Evolutionary conservation across 176 grass and related monocot genomes (phyloP).

Genomic region (Triticum monococcum): DNA sequence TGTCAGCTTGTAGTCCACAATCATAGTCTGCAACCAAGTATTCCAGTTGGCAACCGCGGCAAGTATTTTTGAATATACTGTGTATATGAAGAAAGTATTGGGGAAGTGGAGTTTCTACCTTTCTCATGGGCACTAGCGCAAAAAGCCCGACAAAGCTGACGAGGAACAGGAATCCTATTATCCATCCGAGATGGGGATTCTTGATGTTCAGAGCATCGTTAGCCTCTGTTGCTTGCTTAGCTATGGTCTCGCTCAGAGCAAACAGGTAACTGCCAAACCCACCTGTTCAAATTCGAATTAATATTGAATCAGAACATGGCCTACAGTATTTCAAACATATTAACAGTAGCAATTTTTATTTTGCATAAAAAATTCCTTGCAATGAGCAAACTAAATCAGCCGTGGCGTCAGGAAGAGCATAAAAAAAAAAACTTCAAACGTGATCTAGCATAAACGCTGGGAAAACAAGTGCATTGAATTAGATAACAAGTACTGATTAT

Average conservation of each 20-base stretch:
- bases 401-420: background rate
- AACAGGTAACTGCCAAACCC: conserved; percentile 58
- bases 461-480: background rate
- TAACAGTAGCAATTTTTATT: background rate
- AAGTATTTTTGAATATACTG: background rate
- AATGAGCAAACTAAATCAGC: background rate
- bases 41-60: background rate
- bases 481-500: background rate
- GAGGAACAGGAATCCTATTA: conserved; percentile 54
- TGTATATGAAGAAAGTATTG: background rate
- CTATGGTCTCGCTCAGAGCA: conserved; percentile 44
- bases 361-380: background rate
- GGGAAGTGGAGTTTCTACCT: conserved; percentile 29
- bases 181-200: conserved; percentile 51
- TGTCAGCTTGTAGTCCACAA: conserved; percentile 87
- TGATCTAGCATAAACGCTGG: background rate
- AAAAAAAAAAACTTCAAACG: background rate
- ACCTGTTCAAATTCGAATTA: conserved; percentile 26
- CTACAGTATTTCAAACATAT: background rate
- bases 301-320: background rate
- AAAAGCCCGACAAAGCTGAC: conserved; percentile 62
- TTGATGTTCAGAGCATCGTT: conserved; percentile 50
- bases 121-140: conserved; percentile 53
- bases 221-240: conserved; percentile 45
- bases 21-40: conserved; percentile 65